Conservation (phyloP, 495 filamentous ascomycete genomes). For the Acidiella bohemica region DNA sequence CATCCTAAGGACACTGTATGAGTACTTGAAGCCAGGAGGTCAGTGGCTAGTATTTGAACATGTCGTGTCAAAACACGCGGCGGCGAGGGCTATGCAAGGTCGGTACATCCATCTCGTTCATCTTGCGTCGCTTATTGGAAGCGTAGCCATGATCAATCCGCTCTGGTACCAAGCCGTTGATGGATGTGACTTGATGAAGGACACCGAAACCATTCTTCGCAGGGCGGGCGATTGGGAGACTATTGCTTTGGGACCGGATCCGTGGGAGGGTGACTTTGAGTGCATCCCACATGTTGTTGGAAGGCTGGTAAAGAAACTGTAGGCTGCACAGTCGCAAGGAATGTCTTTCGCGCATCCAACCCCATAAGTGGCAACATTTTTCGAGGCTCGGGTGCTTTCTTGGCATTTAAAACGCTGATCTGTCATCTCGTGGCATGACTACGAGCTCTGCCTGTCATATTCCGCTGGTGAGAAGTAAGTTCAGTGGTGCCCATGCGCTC, state of each 20-base stretch:
- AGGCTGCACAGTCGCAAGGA: no score
- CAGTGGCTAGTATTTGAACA: constrained; percentile 59
- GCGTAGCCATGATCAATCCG: background rate
- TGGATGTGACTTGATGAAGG: background rate
- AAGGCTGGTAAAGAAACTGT: constrained; percentile 6
- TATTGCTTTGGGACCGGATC: background rate
- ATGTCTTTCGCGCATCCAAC: no score
- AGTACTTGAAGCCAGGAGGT: constrained; percentile 51
- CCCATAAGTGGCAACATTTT: no score
- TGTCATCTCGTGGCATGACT: no score
- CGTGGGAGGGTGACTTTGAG: constrained; percentile 1
- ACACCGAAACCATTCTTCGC: background rate
- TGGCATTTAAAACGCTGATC: no score
- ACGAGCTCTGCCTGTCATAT: no score
- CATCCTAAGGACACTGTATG: constrained; percentile 44
- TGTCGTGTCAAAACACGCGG: constrained; percentile 27
- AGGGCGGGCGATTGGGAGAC: background rate
- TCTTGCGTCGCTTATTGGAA: background rate
- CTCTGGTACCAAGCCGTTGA: background rate
- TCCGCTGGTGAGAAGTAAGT: no score
- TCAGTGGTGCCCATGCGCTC: no score
- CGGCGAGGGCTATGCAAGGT: background rate
- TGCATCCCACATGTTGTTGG: background rate
- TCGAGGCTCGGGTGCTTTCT: no score
- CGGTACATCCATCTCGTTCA: background rate